Base-by-base conservation (phyloP, 179 eudicot genomes). In the Silene vulgaris region DNA sequence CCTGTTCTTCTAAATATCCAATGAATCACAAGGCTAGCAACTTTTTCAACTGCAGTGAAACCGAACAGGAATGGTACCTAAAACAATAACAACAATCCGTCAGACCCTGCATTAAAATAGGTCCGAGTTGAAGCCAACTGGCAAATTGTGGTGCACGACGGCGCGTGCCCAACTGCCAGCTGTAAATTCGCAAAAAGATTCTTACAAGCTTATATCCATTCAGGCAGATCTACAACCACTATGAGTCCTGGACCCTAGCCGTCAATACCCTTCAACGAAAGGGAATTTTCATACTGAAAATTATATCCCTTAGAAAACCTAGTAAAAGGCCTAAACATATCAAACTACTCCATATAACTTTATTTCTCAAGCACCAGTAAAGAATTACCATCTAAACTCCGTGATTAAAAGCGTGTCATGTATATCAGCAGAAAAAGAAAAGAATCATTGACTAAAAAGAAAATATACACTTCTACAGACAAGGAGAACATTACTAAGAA, bases 31-130 rank as follows among this genome's bases (percentile, higher is more conserved):
- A n/a, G 78, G 65, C 85, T 78, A 76, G 99, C 99, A 65, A 82
- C 71, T 77, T 84, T 96, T 85, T 96, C 99, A 9, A 96, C 52
- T 50, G 90, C 90, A 79, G 90, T 76, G 76, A 93, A 82, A 69
- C 99, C 99, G 84, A 95, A 93, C 75, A 96, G 91, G 82, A 96
- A 93, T 17, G 99, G 99, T 45, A 96, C 99, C 99, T 96, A 78
- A 57, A 76, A 78, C 65, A 23, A 74, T 23, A 23, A 23, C 21
- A 48, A 74, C 21, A 79, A 50, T 29, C 32, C 6, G 79, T 30
- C 21, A 76, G 8, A 72, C 9, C 20, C 13, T 57, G 13, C 48
- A 43, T 11, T 14, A 21, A 52, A 37, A 71, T 69, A 71, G 29
- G 28, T 52, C 74, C 52, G 11, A 69, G 9, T 60, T 20, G 4